Evolutionary conservation across 495 filamentous ascomycete genomes (phyloP).

Genomic region (Astrocystis sublimbata): DNA sequence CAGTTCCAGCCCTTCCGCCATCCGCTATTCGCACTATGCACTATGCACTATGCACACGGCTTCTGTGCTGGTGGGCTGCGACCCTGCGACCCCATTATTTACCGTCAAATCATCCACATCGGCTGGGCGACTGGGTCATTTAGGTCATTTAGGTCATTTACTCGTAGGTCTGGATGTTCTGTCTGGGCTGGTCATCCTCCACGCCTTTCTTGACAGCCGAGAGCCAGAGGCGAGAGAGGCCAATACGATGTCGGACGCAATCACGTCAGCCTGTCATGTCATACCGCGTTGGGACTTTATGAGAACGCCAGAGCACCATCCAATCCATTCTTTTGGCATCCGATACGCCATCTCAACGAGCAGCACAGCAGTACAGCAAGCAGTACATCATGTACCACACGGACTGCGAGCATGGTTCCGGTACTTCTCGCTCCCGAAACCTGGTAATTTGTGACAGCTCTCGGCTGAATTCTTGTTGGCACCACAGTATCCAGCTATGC

Average conservation of each 20-base stretch:
- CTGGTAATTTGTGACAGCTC: constrained; percentile 9
- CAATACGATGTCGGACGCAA: neutral
- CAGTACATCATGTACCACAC: neutral
- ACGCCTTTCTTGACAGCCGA: neutral
- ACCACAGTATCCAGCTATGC: neutral
- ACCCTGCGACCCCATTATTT: constrained; percentile 16
- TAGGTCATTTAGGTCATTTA: neutral
- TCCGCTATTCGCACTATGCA: too few species aligned
- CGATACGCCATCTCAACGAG: constrained; percentile 3
- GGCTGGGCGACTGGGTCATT: constrained; percentile 1
- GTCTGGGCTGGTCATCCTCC: constrained; percentile 1
- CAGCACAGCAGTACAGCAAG: neutral
- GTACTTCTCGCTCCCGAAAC: constrained; percentile 7
- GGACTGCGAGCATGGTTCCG: constrained; percentile 6
- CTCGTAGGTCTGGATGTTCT: too few species aligned
- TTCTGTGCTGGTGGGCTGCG: neutral
- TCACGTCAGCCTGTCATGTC: neutral
- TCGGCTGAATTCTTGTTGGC: constrained; percentile 5
- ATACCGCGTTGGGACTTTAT: neutral
- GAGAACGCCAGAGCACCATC: too few species aligned
- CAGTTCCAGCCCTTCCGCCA: constrained; percentile 8
- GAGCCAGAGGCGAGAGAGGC: too few species aligned
- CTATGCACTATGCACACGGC: too few species aligned
- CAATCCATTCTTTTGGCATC: neutral
- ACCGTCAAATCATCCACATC: constrained; percentile 15